These are phyloP conservation scores for Houttuynia cordata DNA, from an alignment of 164 flowering plant genomes.

Conservation along the genomic window DNA sequence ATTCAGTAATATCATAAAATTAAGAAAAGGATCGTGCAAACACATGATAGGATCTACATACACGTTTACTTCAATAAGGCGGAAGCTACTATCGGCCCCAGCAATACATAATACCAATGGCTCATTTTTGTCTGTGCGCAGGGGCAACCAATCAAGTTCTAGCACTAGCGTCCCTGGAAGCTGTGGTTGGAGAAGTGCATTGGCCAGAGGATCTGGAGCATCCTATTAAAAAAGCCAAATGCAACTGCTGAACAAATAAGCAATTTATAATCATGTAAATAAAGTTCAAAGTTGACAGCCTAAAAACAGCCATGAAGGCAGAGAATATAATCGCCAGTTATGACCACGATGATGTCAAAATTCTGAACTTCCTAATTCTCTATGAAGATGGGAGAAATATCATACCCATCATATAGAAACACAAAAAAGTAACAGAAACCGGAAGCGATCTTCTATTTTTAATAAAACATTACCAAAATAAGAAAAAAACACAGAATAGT, in stretches of 20 bases:
- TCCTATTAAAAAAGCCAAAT: slow-evolving; percentile 40
- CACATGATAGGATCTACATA: slow-evolving; percentile 27
- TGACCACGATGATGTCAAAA: no score
- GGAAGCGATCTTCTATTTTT: neutral
- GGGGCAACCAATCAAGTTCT: slow-evolving; percentile 94
- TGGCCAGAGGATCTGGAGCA: slow-evolving; percentile 84
- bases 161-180: slow-evolving; percentile 93
- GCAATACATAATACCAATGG: slow-evolving; percentile 96
- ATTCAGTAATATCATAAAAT: neutral
- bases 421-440: neutral
- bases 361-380: no score
- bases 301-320: neutral
- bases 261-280: no score
- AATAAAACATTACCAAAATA: no score
- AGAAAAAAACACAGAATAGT: neutral
- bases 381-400: no score
- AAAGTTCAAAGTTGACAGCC: no score
- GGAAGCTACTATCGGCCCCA: slow-evolving; percentile 98
- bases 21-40: neutral
- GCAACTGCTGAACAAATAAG: neutral
- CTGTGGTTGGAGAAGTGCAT: slow-evolving; percentile 89
- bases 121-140: slow-evolving; percentile 73
- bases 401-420: neutral
- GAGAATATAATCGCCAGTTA: neutral
- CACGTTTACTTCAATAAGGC: slow-evolving; percentile 82